Percentiles rank a stretch among this genome's conserved stretches.
These are phyloP conservation scores for Cytospora mali DNA, from an alignment of 2,329 filamentous ascomycete species.

Conservation along the genomic window DNA sequence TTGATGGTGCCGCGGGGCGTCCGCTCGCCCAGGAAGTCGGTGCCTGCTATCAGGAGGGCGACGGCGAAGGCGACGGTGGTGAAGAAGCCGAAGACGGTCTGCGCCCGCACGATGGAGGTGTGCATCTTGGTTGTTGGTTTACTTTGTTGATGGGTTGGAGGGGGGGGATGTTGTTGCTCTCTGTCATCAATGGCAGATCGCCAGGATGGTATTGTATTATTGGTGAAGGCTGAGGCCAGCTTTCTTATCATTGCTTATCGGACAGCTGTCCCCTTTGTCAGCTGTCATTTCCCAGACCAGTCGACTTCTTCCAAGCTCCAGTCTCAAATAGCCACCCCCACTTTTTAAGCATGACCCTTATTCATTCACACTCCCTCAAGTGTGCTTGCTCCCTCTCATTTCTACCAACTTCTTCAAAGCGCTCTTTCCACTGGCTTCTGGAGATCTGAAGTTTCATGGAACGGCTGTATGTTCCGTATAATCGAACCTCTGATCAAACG, in stretches of 20 bases:
- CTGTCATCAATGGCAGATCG: background rate
- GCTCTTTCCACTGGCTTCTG: background rate
- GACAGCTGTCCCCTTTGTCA: background rate
- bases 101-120: slow-evolving; percentile 79
- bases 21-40: slow-evolving; percentile 72
- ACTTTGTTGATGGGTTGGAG: background rate
- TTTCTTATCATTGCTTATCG: slow-evolving; percentile 1
- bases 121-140: slow-evolving; percentile 65
- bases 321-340: background rate
- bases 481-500: background rate
- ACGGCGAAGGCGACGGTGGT: slow-evolving; percentile 88
- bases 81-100: slow-evolving; percentile 97
- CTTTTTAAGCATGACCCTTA: background rate
- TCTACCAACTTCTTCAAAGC: background rate
- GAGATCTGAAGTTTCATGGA: background rate
- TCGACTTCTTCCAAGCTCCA: background rate
- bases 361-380: background rate
- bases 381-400: background rate
- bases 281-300: background rate
- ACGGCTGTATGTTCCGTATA: background rate
- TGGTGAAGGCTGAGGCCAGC: slow-evolving; percentile 15
- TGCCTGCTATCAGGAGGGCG: slow-evolving; percentile 77
- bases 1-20: slow-evolving; percentile 64
- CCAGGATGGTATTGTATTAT: slow-evolving; percentile 5
- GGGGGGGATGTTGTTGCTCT: background rate